Evolutionary conservation across 306 rosid species (phyloP).

Genomic region (Dalbergia cochinchinensis): DNA sequence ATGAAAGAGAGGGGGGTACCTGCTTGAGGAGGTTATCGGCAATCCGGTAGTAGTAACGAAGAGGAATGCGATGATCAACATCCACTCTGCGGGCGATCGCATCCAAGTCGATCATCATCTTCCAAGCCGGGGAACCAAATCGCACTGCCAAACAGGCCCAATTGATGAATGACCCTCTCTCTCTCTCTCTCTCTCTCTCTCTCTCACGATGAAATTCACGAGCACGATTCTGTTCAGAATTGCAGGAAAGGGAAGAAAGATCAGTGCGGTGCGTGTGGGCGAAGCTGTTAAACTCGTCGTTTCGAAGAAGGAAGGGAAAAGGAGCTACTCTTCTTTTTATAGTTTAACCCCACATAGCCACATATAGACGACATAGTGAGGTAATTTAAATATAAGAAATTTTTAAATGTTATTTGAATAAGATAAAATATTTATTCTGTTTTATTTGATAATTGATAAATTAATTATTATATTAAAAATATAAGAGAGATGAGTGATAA

Average conservation of each 20-base stretch:
- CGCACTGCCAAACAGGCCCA: constrained; percentile 38
- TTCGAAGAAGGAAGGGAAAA: constrained; percentile 33
- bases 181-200: constrained; percentile 8
- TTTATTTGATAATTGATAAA: too few relatives aligned
- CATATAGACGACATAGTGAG: constrained; percentile 43
- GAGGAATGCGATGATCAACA: constrained; percentile 85
- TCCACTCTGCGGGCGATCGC: constrained; percentile 72
- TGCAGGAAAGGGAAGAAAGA: constrained; percentile 29
- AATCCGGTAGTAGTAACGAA: constrained; percentile 84
- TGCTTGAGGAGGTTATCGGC: constrained; percentile 95
- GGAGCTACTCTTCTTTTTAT: neutral
- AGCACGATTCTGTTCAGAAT: constrained; percentile 32
- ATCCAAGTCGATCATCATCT: constrained; percentile 80
- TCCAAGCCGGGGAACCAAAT: constrained; percentile 49
- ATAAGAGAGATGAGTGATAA: too few relatives aligned
- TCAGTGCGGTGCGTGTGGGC: constrained; percentile 30
- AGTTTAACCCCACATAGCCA: neutral
- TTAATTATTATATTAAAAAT: too few relatives aligned
- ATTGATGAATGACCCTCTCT: constrained; percentile 16
- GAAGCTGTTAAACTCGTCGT: constrained; percentile 56
- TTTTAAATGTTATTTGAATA: too few relatives aligned
- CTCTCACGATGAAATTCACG: neutral
- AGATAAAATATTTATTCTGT: too few relatives aligned
- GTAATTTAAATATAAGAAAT: too few relatives aligned
- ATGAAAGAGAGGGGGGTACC: constrained; percentile 49